Conservation (phyloP, 2,329 filamentous ascomycete genomes). For the Aspergillus sojae region DNA sequence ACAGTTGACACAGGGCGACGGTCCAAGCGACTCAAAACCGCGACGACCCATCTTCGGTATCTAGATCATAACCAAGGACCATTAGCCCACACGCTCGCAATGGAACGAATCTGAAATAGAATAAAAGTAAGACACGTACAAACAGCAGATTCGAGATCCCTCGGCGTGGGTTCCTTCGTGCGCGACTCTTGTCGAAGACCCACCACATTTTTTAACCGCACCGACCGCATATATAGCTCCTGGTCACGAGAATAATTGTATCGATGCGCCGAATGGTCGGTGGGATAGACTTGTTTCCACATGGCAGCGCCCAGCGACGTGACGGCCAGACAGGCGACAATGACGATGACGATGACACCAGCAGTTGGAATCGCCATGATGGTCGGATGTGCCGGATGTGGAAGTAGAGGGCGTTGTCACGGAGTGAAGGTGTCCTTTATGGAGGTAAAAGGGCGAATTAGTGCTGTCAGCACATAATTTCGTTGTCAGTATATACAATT, state of each 20-base stretch:
- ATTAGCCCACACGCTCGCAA: not conserved
- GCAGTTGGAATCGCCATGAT: constrained; percentile 26
- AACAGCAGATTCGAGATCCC: constrained; percentile 12
- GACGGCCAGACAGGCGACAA: constrained; percentile 33
- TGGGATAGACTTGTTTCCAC: constrained; percentile 29
- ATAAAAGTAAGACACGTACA: not conserved
- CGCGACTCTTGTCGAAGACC: constrained; percentile 27
- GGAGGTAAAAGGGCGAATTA: not conserved
- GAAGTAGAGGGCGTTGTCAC: not conserved
- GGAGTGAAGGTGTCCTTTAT: not conserved
- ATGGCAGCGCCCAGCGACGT: constrained; percentile 35
- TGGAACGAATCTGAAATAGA: no score
- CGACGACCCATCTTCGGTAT: constrained; percentile 3
- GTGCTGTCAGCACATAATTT: not conserved
- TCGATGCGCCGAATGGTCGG: constrained; percentile 15
- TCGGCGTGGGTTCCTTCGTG: not conserved
- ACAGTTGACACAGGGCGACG: not conserved
- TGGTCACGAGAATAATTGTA: constrained; percentile 31
- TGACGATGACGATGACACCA: constrained; percentile 36
- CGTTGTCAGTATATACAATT: no score
- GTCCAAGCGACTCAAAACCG: not conserved
- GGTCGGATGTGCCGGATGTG: not conserved
- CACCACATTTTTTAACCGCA: constrained; percentile 31
- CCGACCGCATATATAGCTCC: constrained; percentile 34
- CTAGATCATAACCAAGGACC: not conserved